phyloP scores from a whole-genome alignment of 352 stramenopile genomes.

The Globisporangium spinosum region DNA sequence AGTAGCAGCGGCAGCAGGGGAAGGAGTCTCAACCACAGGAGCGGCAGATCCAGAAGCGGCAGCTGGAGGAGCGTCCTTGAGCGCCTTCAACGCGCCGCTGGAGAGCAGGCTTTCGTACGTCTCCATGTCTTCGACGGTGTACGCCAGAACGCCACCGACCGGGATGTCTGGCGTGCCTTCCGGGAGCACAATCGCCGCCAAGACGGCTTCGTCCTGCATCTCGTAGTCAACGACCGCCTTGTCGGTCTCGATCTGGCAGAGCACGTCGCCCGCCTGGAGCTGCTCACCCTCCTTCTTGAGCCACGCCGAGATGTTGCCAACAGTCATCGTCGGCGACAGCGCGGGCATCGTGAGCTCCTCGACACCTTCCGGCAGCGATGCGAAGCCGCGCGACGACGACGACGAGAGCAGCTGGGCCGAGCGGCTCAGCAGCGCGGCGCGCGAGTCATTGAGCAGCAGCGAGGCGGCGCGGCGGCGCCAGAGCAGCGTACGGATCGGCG shows the following conservation, averaged over 20 bases:
- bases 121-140: constrained; percentile 92
- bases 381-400: constrained; percentile 29
- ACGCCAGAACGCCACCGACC: constrained; percentile 91
- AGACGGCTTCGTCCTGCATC: constrained; percentile 94
- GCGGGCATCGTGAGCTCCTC: constrained; percentile 90
- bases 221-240: constrained; percentile 99
- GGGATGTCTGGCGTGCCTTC: constrained; percentile 88
- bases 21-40: constrained; percentile 11
- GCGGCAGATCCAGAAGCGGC: constrained; percentile 13
- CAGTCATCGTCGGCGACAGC: constrained; percentile 96
- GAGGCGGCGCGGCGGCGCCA: constrained; percentile 15
- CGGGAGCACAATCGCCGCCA: constrained; percentile 92
- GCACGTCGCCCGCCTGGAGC: constrained; percentile 89
- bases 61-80: constrained; percentile 32
- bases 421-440: constrained; percentile 14
- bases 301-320: constrained; percentile 92
- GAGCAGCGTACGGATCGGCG: constrained; percentile 16
- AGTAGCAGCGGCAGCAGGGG: constrained; percentile 9
- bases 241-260: constrained; percentile 98
- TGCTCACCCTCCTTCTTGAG: constrained; percentile 90
- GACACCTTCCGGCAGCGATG: constrained; percentile 69
- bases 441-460: constrained; percentile 15
- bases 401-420: constrained; percentile 15
- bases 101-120: constrained; percentile 57
- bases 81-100: constrained; percentile 50